Evolutionary conservation across 345 rosid genomes (phyloP), one percentile per base, ranked within the genome.

Genomic region (Adansonia digitata): DNA sequence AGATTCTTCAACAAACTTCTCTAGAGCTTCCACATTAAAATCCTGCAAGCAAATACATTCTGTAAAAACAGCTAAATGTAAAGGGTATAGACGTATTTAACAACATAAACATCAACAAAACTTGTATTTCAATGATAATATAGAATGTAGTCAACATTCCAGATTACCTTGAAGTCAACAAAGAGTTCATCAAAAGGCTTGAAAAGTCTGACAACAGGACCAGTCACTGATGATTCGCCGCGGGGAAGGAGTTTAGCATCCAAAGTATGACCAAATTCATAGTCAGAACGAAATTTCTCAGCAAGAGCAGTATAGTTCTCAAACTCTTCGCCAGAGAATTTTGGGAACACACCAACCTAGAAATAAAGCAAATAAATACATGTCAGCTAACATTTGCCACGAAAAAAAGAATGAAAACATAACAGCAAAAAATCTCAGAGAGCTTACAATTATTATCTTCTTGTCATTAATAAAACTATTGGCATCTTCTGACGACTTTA

Each of bases 101-200:
- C 26, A 76, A 5, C 29, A 13, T 35, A 46, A 56, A 26, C 35
- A 12, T n/a, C 12, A 56, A 29, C 67, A 14, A 22, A 68, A 17
- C 24, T 45, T 68, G 20, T 45, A 45, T 26, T 45, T 68, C 34
- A 37, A 27, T 17, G 49, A 62, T 65, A n/a, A 40, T 11, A 66
- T n/a, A 24, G n/a, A 43, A 67, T 26, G 42, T n/a, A 77, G 39
- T 27, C 61, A 13, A 13, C 3, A 26, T 0, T 39, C 61, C 39
- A 57, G 18, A 48, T 29, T 85, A 95, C 97, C 98, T 95, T 84
- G 56, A 80, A 82, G 79, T 93, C 99, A 26, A 89, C 92, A 80
- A 82, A 84, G 61, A 85, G 88, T 77, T 95, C 98, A 75, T 95
- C 98, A 79, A 95, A 95, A 81, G 98, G 99, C 90, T 95, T 95